Evolutionary conservation across 768 basidiomycete species (phyloP), one percentile per base, ranked within the genome.

Genomic region (Mycena leptocephala): DNA sequence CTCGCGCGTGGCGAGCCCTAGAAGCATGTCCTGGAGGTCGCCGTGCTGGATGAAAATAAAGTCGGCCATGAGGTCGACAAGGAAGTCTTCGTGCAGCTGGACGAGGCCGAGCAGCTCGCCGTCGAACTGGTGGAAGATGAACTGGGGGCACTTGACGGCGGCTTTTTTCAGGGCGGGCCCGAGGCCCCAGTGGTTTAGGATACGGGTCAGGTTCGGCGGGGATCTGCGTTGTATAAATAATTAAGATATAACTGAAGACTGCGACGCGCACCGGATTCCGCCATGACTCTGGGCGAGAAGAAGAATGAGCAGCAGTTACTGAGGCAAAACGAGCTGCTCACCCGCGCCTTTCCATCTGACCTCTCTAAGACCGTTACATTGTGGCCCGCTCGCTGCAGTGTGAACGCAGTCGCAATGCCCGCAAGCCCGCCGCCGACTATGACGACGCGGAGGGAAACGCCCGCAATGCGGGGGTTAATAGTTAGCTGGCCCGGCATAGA

Each of bases 191-290:
- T 89, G 85, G 69, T 87, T 86, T 30, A 93, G 81, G 5, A 93
- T 83, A 65, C 88, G 88, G 37, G 91, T 90, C 83, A 92, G 88
- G 72, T 93, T 93, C 18, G 92, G 92, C 51, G 91, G 90, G 9
- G 85, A 85, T 48, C 86, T 87, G 48, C 28, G 63, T n/a, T 4
- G 9, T 39, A 30, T 26, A 30, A 46, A 26, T 48, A 48, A 14
- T 41, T 75, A 39, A 14, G 55, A 14, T 62, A 67, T 30, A 14
- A 28, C 26, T 33, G 51, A 39, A 48, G 5, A 37, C 37, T 16
- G 22, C 22, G 1, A 9, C 37, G 39, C 66, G 14, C 14, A 86
- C 81, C 90, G 86, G 69, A 90, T 78, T 37, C 90, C 89, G 62
- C 88, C 88, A 55, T 74, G 82, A 77, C 84, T 83, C 88, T 89